phyloP scores from a whole-genome alignment of 768 basidiomycete species.

The Cyathus striatus region DNA sequence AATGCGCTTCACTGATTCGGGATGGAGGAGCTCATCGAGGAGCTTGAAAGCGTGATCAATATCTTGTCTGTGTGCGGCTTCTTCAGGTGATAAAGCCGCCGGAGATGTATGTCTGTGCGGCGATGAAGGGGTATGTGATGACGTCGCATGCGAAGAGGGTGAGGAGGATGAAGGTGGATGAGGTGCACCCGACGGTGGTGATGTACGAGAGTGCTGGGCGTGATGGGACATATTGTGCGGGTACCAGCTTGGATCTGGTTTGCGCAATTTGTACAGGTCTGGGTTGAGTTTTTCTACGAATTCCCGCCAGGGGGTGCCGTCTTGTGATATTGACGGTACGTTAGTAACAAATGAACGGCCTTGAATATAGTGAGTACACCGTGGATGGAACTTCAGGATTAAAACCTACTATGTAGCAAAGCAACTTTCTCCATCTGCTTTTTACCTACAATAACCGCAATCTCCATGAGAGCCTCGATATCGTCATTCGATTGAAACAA shows the following conservation, averaged over 20 bases:
- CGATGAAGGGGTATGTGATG: slow-evolving; percentile 8
- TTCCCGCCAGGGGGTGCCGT: slow-evolving; percentile 65
- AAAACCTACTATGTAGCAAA: slow-evolving; percentile 77
- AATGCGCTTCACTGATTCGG: slow-evolving; percentile 72
- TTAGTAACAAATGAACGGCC: slow-evolving; percentile 91
- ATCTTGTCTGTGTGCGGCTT: slow-evolving; percentile 42
- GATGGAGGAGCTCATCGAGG: slow-evolving; percentile 65
- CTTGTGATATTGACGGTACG: slow-evolving; percentile 66
- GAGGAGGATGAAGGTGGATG: slow-evolving; percentile 28
- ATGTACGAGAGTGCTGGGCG: slow-evolving; percentile 6
- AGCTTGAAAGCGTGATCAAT: slow-evolving; percentile 72
- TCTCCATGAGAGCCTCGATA: slow-evolving; percentile 92
- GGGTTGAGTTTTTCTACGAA: slow-evolving; percentile 82
- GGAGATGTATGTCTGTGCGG: slow-evolving; percentile 5
- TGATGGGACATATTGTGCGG: slow-evolving; percentile 39
- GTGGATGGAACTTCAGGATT: not conserved
- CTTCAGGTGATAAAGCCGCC: slow-evolving; percentile 12
- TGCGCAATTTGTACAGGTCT: slow-evolving; percentile 45
- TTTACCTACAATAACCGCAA: slow-evolving; percentile 81
- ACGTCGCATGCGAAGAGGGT: slow-evolving; percentile 11
- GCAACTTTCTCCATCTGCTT: slow-evolving; percentile 82
- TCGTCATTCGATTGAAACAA: slow-evolving; percentile 93
- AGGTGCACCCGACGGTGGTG: slow-evolving; percentile 10
- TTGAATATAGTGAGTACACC: slow-evolving; percentile 21
- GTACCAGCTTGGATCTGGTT: slow-evolving; percentile 47